Conservation (phyloP, 2,329 filamentous ascomycete species). For the Dactylella cylindrospora region DNA sequence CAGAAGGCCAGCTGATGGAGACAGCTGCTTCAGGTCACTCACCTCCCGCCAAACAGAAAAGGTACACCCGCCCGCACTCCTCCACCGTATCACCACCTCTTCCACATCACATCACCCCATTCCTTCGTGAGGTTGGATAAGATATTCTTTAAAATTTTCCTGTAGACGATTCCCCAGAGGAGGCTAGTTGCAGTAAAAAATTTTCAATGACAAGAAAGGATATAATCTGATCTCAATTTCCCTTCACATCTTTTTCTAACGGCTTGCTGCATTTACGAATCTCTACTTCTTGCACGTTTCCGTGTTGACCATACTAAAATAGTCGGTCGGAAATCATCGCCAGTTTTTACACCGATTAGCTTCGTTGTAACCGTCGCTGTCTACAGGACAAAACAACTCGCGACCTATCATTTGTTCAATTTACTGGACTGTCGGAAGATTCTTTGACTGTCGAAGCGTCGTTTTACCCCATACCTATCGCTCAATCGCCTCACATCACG, state of each 20-base stretch:
- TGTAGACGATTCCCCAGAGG: too few relatives aligned
- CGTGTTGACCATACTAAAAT: constrained; percentile 1
- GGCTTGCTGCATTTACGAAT: too few relatives aligned
- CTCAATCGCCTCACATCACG: constrained; percentile 6
- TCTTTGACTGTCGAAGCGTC: constrained; percentile 5
- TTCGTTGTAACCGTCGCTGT: constrained; percentile 11
- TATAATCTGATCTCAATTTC: constrained; percentile 5
- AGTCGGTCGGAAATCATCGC: neutral
- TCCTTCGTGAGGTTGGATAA: too few relatives aligned
- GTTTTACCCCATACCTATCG: neutral
- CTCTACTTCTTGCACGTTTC: neutral
- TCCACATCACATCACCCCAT: too few relatives aligned
- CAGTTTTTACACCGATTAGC: constrained; percentile 4
- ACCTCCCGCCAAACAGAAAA: too few relatives aligned
- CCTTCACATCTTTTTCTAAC: neutral
- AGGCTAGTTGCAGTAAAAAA: too few relatives aligned
- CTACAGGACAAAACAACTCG: neutral
- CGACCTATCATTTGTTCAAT: constrained; percentile 17
- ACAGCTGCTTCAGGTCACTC: too few relatives aligned
- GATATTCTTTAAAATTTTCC: too few relatives aligned
- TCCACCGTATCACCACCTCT: too few relatives aligned
- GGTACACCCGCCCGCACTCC: too few relatives aligned
- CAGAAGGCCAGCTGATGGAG: too few relatives aligned
- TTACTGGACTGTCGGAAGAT: constrained; percentile 3
- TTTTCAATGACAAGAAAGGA: too few relatives aligned